A percentile compares a stretch with the other conserved stretches of the same genome.
These are phyloP conservation scores for Neotropicomus parvogracilis DNA, from an alignment of 1,284 basidiomycete species.

Conservation along the genomic window DNA sequence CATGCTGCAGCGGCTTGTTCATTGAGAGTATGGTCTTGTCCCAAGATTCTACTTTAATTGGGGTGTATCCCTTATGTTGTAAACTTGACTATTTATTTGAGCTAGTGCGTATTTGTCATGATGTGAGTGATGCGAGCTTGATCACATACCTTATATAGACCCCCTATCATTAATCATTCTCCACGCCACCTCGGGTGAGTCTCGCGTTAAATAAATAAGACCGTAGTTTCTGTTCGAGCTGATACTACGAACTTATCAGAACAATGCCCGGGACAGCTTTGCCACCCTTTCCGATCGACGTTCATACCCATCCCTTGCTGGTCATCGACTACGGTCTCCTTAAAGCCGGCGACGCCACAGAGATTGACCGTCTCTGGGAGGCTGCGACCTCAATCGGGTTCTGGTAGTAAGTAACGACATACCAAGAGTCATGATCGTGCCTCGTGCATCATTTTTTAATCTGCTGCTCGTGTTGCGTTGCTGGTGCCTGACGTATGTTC, in stretches of 20 bases:
- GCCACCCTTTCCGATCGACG: slow-evolving; percentile 47
- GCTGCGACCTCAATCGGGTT: slow-evolving; percentile 51
- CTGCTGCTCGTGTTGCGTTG: not conserved
- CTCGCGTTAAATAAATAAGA: not conserved
- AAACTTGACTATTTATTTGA: too few relatives aligned
- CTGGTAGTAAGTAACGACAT: slow-evolving; percentile 47
- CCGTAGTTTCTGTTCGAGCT: not conserved
- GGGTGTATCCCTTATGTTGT: too few relatives aligned
- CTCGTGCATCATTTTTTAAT: not conserved
- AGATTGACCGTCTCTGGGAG: slow-evolving; percentile 47
- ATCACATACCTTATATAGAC: too few relatives aligned
- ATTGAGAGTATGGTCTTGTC: too few relatives aligned
- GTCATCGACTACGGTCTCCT: slow-evolving; percentile 50
- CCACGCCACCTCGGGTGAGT: not conserved
- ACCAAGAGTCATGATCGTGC: not conserved
- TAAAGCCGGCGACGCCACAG: slow-evolving; percentile 34
- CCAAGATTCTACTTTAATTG: too few relatives aligned
- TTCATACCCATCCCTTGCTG: slow-evolving; percentile 48
- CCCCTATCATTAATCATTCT: too few relatives aligned
- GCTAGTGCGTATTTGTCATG: too few relatives aligned
- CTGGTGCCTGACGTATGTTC: not conserved
- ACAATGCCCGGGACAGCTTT: slow-evolving; percentile 10
- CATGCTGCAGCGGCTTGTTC: too few relatives aligned
- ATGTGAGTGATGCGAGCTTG: too few relatives aligned
- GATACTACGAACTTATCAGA: not conserved